phyloP scores from a whole-genome alignment of 305 asterid genomes.

The Rubia tinctorum region DNA sequence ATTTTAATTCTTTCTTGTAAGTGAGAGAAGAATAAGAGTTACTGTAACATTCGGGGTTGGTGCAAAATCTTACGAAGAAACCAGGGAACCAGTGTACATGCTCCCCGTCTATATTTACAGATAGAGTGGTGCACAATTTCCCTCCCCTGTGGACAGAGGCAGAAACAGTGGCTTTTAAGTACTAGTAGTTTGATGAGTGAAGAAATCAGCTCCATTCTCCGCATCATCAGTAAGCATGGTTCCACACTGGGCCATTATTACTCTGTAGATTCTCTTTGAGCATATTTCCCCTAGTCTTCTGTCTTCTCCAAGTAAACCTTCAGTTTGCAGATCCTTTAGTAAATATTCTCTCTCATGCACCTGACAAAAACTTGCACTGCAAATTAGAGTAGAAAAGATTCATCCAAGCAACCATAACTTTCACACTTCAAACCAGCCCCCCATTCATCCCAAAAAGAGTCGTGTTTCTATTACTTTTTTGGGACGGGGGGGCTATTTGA shows the following conservation, averaged over 20 bases:
- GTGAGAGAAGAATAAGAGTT: too few relatives aligned
- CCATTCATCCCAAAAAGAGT: neutral
- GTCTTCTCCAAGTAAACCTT: conserved; percentile 69
- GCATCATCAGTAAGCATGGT: conserved; percentile 78
- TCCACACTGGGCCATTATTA: conserved; percentile 84
- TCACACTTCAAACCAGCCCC: neutral
- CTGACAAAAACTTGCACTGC: conserved; percentile 29
- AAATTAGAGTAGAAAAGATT: neutral
- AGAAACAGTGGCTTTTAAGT: conserved; percentile 14
- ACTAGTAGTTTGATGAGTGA: conserved; percentile 29
- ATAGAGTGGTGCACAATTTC: neutral
- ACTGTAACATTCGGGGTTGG: too few relatives aligned
- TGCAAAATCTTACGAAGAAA: too few relatives aligned
- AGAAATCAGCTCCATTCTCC: conserved; percentile 88
- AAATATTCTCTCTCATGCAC: conserved; percentile 93
- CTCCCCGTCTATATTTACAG: neutral
- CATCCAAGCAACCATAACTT: neutral
- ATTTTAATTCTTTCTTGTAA: too few relatives aligned
- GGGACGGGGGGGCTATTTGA: neutral
- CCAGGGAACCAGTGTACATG: too few relatives aligned
- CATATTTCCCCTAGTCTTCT: conserved; percentile 89
- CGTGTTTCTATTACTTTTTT: neutral
- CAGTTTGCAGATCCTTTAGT: conserved; percentile 67
- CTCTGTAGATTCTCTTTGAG: conserved; percentile 90
- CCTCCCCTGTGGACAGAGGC: neutral